Conservation (phyloP, 2,329 filamentous ascomycete genomes). For the Ceratocystis ficicola region DNA sequence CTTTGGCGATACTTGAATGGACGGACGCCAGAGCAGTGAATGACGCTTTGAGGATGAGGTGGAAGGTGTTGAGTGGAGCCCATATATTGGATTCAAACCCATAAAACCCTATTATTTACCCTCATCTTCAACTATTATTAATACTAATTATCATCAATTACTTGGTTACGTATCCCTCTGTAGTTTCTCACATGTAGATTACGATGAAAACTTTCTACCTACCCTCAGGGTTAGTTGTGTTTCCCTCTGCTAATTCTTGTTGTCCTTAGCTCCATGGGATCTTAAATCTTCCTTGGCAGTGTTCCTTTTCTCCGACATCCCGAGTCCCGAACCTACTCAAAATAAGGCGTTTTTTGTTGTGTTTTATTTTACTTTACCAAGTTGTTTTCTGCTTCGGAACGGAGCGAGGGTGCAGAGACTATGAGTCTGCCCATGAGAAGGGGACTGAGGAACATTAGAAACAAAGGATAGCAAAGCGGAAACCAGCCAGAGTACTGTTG, state of each 20-base stretch:
- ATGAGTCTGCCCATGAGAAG: background rate
- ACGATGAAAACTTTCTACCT: background rate
- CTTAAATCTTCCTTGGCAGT: background rate
- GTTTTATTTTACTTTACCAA: too few relatives aligned
- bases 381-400: too few relatives aligned
- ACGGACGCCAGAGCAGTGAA: conserved; percentile 35
- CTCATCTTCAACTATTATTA: background rate
- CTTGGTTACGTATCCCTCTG: background rate
- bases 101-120: background rate
- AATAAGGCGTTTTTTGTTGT: too few relatives aligned
- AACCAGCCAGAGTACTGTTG: too few relatives aligned
- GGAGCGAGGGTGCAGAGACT: too few relatives aligned
- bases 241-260: background rate
- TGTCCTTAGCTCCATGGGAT: background rate
- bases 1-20: conserved; percentile 54
- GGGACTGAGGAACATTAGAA: background rate
- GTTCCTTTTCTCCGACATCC: conserved; percentile 10
- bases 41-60: too few relatives aligned
- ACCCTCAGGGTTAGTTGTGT: background rate
- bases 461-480: background rate
- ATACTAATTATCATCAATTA: background rate
- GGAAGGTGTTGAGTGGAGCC: too few relatives aligned
- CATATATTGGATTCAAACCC: background rate
- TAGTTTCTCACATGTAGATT: background rate
- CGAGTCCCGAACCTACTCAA: background rate